Evolutionary conservation across 2,329 filamentous ascomycete species (phyloP), one percentile per base, ranked within the genome.

Genomic region (Myriosclerotinia scirpicola): DNA sequence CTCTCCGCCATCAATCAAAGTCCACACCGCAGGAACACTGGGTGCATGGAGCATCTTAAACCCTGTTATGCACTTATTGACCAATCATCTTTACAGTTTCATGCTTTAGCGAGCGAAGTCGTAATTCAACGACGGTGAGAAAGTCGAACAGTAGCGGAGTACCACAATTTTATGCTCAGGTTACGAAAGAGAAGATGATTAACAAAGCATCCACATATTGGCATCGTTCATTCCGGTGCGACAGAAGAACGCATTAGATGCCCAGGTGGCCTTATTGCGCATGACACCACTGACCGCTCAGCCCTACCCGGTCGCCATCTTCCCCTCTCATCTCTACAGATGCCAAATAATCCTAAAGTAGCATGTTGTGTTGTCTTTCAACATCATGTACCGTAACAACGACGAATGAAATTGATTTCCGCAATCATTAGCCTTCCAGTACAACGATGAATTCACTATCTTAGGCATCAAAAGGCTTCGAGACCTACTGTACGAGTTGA

Each of bases 271-370:
- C 56, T 58, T 30, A 38, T 34, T 69, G 61, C 67, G 68, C 60
- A 67, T 68, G 64, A 63, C 55, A 58, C 46, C 52, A 64, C 54
- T 64, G 60, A 66, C 60, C 54, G 42, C 66, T 72, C 71, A 72
- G 71, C 71, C 71, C 69, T 72, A 72, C 71, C 71, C 71, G 71
- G 68, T 62, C 60, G 54, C 54, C 54, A 56, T 44, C 46, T 55
- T 55, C 54, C 40, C 53, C 55, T 54, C 62, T 58, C 46, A 58
- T 54, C 48, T 38, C n/a, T 59, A 60, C 56, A 65, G 54, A 30
- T 65, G 54, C 46, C 46, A 65, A 65, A 36, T 26, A 59, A 36
- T 36, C 64, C 54, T 12, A 52, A 65, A 53, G 26, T 26, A 42
- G 55, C 26, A 52, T 22, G 52, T 61, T 53, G 55, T 53, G 30